Evolutionary conservation across 2,329 filamentous ascomycete genomes (phyloP).

Genomic region (Trichoderma aggressivum): DNA sequence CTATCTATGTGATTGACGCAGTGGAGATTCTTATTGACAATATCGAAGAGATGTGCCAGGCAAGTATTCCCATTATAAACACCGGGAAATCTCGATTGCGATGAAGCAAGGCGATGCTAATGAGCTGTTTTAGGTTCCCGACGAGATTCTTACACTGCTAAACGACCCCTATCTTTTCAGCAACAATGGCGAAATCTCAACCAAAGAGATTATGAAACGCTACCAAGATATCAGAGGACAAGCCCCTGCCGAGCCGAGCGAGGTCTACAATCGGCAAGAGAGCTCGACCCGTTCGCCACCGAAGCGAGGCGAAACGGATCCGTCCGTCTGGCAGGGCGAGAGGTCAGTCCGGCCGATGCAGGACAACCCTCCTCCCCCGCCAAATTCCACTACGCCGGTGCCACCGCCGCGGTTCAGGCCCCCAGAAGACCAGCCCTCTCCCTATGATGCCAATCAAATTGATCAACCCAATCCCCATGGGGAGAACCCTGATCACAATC

Average conservation of each 20-base stretch:
- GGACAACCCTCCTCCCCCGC: constrained; percentile 45
- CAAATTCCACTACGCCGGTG: constrained; percentile 41
- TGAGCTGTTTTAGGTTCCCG: constrained; percentile 66
- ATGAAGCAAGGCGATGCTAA: constrained; percentile 26
- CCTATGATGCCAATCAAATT: constrained; percentile 42
- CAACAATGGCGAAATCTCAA: constrained; percentile 81
- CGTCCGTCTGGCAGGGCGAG: constrained; percentile 77
- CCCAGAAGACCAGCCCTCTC: constrained; percentile 45
- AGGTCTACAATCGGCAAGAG: constrained; percentile 56
- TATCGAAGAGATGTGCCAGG: constrained; percentile 96
- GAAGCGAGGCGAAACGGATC: constrained; percentile 80
- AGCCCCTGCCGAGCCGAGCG: constrained; percentile 57
- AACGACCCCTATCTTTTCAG: constrained; percentile 81
- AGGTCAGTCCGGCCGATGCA: constrained; percentile 77
- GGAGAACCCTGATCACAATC: constrained; percentile 40
- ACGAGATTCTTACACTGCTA: constrained; percentile 82
- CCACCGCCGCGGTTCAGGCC: constrained; percentile 52
- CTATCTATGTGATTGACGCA: constrained; percentile 89
- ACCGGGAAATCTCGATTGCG: neutral
- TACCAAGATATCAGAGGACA: constrained; percentile 73
- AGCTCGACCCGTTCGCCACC: constrained; percentile 54
- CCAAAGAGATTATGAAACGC: constrained; percentile 92
- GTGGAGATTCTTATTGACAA: constrained; percentile 87
- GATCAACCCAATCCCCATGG: constrained; percentile 43
- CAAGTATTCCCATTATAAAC: constrained; percentile 45